phyloP scores from a whole-genome alignment of 495 filamentous ascomycete species.

The Niebla homalea region DNA sequence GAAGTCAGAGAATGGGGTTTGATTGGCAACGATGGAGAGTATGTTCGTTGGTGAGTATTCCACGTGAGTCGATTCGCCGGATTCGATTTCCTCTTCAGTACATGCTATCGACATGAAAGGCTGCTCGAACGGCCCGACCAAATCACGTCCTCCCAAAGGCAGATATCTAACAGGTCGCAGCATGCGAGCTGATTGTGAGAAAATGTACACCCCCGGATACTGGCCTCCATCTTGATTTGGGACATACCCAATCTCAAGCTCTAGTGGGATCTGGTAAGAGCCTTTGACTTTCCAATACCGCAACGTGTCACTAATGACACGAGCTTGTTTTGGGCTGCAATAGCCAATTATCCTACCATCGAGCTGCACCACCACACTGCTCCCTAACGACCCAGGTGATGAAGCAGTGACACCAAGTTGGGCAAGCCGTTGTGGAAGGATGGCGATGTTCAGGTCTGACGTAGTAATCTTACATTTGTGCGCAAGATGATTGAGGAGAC shows the following conservation, averaged over 20 bases:
- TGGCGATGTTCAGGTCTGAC: constrained; percentile 50
- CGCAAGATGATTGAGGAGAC: constrained; percentile 85
- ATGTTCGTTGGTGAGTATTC: constrained; percentile 95
- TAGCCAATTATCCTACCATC: constrained; percentile 84
- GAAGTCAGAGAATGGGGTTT: constrained; percentile 97
- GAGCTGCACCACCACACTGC: constrained; percentile 76
- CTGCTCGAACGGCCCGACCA: constrained; percentile 86
- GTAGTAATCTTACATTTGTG: constrained; percentile 91
- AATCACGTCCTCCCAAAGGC: constrained; percentile 68
- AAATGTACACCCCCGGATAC: constrained; percentile 92
- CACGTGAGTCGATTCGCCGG: constrained; percentile 80
- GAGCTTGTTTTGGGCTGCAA: constrained; percentile 72
- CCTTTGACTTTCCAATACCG: constrained; percentile 94
- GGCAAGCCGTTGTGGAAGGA: constrained; percentile 54
- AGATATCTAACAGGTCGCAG: constrained; percentile 86
- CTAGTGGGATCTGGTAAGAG: constrained; percentile 63
- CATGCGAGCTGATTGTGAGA: constrained; percentile 73
- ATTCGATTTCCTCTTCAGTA: constrained; percentile 66
- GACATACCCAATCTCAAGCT: constrained; percentile 85
- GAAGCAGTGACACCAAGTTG: constrained; percentile 63
- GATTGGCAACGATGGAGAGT: constrained; percentile 92
- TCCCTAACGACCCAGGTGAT: constrained; percentile 59
- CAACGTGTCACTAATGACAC: constrained; percentile 64
- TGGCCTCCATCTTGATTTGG: constrained; percentile 78
- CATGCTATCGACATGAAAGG: constrained; percentile 97